Evolutionary conservation across 2,329 filamentous ascomycete species (phyloP), one percentile per base, ranked within the genome.

Genomic region (Pyricularia grisea): DNA sequence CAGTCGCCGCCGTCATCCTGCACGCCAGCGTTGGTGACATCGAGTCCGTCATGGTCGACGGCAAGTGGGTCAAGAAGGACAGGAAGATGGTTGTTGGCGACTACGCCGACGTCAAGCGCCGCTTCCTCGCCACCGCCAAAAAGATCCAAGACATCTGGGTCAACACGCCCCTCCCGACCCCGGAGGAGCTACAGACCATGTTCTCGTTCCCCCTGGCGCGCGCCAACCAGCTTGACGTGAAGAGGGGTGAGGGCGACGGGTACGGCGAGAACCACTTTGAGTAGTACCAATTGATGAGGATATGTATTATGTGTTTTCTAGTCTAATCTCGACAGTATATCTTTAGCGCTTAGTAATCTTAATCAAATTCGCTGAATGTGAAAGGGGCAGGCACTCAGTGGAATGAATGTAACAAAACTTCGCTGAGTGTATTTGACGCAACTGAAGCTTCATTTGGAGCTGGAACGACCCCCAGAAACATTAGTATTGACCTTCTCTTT

Each of bases 1-100:
- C 85, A 0, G 79, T 88, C 3, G 85, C 85, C 0, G 86, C 86
- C 0, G 77, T 88, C 0, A 81, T 88, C 30, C 75, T 88, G 50
- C 85, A 88, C 70, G 80, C 84, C 0, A 83, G 79, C 68, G 80
- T 85, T 4, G 84, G 82, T 0, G 84, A 88, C 69, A 77, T 88
- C 28, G 74, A 81, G 68, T 78, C 83, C 67, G 85, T 87, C 0
- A 70, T 85, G 11, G 80, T 87, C 0, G 79, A 82, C 67, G 85
- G 85, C 0, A 73, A 77, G 68, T 85, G 82, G 66, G 74, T 76
- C 65, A 88, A 87, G 77, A 75, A 77, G 7, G 78, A 82, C 17
- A 77, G 81, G 2, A 79, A 75, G 73, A 71, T 84, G 14, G 72
- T 75, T 0, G 72, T 73, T 0, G 69, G 68, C 2, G 70, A 69